Base-by-base conservation (phyloP, 352 stramenopile genomes). In the Pythium volutum region DNA sequence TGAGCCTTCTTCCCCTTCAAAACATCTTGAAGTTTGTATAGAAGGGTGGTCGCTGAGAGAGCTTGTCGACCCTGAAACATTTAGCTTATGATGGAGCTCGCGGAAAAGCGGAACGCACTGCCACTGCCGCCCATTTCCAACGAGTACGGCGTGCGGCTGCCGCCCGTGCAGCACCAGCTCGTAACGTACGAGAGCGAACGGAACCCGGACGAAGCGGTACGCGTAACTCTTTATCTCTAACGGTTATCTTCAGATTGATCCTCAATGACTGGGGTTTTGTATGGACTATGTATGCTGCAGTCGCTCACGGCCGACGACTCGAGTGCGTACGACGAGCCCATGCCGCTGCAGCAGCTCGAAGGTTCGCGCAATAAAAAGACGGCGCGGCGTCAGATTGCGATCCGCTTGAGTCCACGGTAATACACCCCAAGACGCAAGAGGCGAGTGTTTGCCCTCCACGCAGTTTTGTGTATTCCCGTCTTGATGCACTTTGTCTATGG, bases 51-150 rank as follows among this genome's bases (percentile, higher is more conserved):
- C 11, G 22, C 27, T 29, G 20, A 46, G 1, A 46, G 8, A 20
- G 31, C 11, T 41, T 31, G 16, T 26, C 14, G 14, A 49, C n/a
- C 52, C n/a, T n/a, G n/a, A n/a, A n/a, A n/a, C n/a, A n/a, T n/a
- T n/a, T n/a, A 94, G 84, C 52, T 95, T 33, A 89, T 89, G 71
- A 92, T 95, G 82, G 86, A 95, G 66, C 59, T 95, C 39, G 86
- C 86, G 3, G 80, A 95, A 29, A 93, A 93, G 66, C 79, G 84
- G 55, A 95, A 95, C 60, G 74, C 71, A 38, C 75, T 95, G 25
- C 81, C 84, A 11, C 62, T 95, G 9, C 86, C 86, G 33, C 70
- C 71, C 8, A 92, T 95, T 46, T 86, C 84, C 11, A 91, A 81
- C 66, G 84, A 95, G 65, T 93, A 93, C 42, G 86, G 86, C 41